Percentiles rank a stretch among this genome's conserved stretches.
Conservation (phyloP, 257 asterid species). For the Misopates orontium region DNA sequence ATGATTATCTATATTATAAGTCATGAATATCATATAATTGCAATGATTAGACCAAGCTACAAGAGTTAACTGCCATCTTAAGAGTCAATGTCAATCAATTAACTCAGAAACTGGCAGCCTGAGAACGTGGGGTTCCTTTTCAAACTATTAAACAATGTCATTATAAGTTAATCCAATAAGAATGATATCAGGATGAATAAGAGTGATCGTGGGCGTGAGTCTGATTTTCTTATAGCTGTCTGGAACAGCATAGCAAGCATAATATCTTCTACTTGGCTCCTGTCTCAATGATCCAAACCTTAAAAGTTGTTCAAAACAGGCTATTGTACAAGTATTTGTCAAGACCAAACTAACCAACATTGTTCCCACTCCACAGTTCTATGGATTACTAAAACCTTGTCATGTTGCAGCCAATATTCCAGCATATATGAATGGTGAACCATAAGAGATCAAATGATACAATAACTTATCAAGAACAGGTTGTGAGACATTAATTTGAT, state of each 20-base stretch:
- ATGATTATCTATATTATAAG: constrained; percentile 19
- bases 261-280: constrained; percentile 27
- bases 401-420: too few species aligned
- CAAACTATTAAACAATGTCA: constrained; percentile 6
- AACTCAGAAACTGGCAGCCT: constrained; percentile 26
- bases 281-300: constrained; percentile 23
- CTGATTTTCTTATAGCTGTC: constrained; percentile 15
- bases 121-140: constrained; percentile 36
- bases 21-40: constrained; percentile 15
- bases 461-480: too few species aligned
- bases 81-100: constrained; percentile 11
- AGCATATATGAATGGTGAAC: too few species aligned
- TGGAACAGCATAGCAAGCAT: constrained; percentile 26
- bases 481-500: too few species aligned
- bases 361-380: not conserved
- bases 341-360: not conserved
- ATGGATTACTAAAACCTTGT: too few species aligned
- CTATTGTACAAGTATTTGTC: not conserved
- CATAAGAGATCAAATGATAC: too few species aligned
- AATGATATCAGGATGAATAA: constrained; percentile 17
- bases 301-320: constrained; percentile 9
- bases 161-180: constrained; percentile 15
- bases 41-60: constrained; percentile 40
- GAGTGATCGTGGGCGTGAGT: constrained; percentile 20
- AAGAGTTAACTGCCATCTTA: constrained; percentile 27